Evolutionary conservation across 202 grass and related monocot genomes (phyloP), one percentile per base, ranked within the genome.

Genomic region (Schoenoplectus triqueter): DNA sequence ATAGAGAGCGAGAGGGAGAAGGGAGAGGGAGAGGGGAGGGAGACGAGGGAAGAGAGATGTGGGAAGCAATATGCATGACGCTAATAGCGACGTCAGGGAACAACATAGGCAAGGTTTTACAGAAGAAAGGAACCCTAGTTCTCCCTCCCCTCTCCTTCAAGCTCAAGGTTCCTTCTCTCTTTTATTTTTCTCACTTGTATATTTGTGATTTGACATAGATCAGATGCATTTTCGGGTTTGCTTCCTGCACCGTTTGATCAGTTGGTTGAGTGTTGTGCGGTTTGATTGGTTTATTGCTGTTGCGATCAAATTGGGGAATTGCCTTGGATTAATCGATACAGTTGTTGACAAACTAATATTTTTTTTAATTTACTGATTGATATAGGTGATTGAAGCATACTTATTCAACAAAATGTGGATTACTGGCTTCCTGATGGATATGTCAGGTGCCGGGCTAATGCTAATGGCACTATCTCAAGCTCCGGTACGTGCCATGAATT

Each of bases 81-180:
- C 84, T 99, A 41, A 90, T 87, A 59, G 93, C 93, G 86, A 89
- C 93, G 82, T 93, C 96, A 50, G 96, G 93, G 52, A 99, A 99
- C 82, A 99, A 95, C 88, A 91, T 99, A 80, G 96, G 96, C 84
- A 99, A 99, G 91, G 93, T 99, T 15, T 86, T 99, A n/a, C 93
- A 99, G 84, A 99, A 99, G 91, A 96, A 99, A 86, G 93, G 93
- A 92, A 99, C 96, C 60, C 86, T 75, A 70, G 92, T 99, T 85
- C 96, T 99, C 74, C 96, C 96, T 83, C 91, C 96, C 10, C 93
- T 99, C 82, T 99, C 96, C 87, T 93, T 96, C 88, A 99, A 99
- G 91, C 96, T 99, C 86, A 99, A 99, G 93, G 96, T 92, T 17
- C 10, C 3, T 40, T 13, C 4, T 62, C 0, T 2, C 0, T 69